Percentiles rank a stretch among this genome's conserved stretches.
phyloP scores from a whole-genome alignment of 2,329 filamentous ascomycete genomes.

The Geoglossum cookeanum region DNA sequence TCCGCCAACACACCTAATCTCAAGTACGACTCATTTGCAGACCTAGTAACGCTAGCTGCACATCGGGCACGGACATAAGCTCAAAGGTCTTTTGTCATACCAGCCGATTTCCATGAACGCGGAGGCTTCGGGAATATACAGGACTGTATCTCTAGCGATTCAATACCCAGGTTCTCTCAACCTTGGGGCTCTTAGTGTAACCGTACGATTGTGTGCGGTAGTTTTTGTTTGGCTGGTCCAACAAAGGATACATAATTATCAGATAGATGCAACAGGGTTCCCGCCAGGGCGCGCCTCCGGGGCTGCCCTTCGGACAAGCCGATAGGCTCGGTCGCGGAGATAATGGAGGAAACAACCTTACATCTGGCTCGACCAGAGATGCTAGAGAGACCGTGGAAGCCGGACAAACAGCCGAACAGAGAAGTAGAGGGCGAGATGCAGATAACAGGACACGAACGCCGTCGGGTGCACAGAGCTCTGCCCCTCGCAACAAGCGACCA shows the following conservation, averaged over 20 bases:
- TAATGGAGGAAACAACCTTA: neutral
- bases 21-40: neutral
- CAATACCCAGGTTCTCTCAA: neutral
- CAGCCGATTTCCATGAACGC: neutral
- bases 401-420: neutral
- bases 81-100: neutral
- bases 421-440: neutral
- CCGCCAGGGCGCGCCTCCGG: neutral
- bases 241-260: neutral
- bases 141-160: neutral
- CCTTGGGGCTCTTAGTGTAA: neutral
- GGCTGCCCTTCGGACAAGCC: neutral
- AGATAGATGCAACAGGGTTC: conserved; percentile 1
- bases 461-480: neutral
- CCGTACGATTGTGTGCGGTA: neutral
- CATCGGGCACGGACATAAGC: neutral
- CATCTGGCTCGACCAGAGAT: neutral
- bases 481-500: neutral
- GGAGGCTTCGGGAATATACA: neutral
- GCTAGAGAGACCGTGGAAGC: neutral
- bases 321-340: neutral
- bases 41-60: neutral
- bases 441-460: neutral
- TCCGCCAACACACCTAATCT: neutral
- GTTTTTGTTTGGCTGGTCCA: conserved; percentile 1